Evolutionary conservation across 495 filamentous ascomycete genomes (phyloP), one percentile per base, ranked within the genome.

Genomic region (Lasiosphaeris hirsuta): DNA sequence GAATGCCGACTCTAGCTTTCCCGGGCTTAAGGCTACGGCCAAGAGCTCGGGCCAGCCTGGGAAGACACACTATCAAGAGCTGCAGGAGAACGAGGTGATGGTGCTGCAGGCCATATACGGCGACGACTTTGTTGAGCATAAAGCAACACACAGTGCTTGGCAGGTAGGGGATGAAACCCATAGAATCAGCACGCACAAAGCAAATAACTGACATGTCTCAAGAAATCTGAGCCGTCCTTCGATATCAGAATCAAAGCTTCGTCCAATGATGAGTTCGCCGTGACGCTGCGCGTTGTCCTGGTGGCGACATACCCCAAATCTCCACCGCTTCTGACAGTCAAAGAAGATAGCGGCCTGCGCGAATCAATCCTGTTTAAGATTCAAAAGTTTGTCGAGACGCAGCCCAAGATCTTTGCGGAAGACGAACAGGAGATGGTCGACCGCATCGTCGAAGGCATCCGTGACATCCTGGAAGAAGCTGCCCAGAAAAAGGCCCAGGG

Each of bases 271-370:
- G 84, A 89, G 9, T 76, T 86, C 33, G 72, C 73, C 13, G 72
- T 90, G 9, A 82, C 81, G 1, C 71, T 96, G 15, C 71, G 72
- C 6, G 88, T 94, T 37, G 85, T 87, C 35, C 68, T 98, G 23
- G 92, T 90, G 10, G 87, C 93, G 10, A 97, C 94, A 0, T 98
- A 98, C 71, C 95, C 95, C 7, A 96, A 93, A 70, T 88, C 90
- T 13, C 70, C 81, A 3, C 94, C 94, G 2, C 77, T 89, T 34
- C 68, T 98, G 4, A 84, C 78, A 8, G 65, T 96, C n/a, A 85
- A 86, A 47, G 77, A 86, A 54, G 79, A 83, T 35, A 70, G 72
- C 34, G 75, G 79, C 19, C 69, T 95, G 46, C 83, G 82, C 52
- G 83, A 84, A 62, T 83, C 80, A 45, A 85, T 84, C 11, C 80